A percentile compares a stretch with the other conserved stretches of the same genome.
These are phyloP conservation scores for Phytopythium helicoides DNA, from an alignment of 352 stramenopile species.

Conservation along the genomic window DNA sequence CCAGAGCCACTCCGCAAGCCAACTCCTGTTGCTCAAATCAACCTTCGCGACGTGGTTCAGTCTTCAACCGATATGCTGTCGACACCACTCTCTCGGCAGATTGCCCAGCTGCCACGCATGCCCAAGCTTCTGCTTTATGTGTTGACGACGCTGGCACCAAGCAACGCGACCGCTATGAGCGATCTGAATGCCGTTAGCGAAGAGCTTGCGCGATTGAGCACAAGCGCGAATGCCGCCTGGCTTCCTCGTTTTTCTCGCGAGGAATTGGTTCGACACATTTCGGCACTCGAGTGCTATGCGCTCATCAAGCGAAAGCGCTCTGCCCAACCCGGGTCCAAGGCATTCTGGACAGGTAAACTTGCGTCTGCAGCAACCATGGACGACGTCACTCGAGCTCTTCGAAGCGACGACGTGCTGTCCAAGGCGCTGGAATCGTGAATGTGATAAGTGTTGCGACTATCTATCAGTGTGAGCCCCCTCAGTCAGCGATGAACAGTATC, in stretches of 20 bases:
- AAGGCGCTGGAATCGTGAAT: conserved; percentile 21
- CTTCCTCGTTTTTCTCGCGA: conserved; percentile 54
- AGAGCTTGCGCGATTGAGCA: conserved; percentile 40
- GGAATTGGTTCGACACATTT: conserved; percentile 58
- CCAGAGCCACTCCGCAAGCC: no score
- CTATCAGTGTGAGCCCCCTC: neutral
- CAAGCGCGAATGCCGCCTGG: conserved; percentile 41
- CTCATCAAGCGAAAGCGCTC: conserved; percentile 36
- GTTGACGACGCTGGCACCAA: conserved; percentile 52
- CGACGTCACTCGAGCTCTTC: conserved; percentile 33
- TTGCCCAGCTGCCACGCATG: conserved; percentile 57
- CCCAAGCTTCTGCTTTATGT: conserved; percentile 66
- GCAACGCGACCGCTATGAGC: conserved; percentile 22
- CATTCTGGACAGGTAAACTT: conserved; percentile 49
- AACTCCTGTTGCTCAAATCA: conserved; percentile 14
- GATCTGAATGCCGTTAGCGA: conserved; percentile 47
- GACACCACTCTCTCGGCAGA: conserved; percentile 42
- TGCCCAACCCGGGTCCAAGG: conserved; percentile 1
- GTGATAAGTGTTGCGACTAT: conserved; percentile 9
- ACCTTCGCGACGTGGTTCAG: conserved; percentile 36
- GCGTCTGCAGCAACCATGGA: conserved; percentile 50
- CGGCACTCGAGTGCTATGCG: conserved; percentile 69
- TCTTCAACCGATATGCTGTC: conserved; percentile 33
- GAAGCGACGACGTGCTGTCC: conserved; percentile 47
- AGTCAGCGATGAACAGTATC: neutral